A percentile compares a stretch with the other conserved stretches of the same genome.
phyloP scores from a whole-genome alignment of 805 yeast genomes.

The Millerozyma miso region DNA sequence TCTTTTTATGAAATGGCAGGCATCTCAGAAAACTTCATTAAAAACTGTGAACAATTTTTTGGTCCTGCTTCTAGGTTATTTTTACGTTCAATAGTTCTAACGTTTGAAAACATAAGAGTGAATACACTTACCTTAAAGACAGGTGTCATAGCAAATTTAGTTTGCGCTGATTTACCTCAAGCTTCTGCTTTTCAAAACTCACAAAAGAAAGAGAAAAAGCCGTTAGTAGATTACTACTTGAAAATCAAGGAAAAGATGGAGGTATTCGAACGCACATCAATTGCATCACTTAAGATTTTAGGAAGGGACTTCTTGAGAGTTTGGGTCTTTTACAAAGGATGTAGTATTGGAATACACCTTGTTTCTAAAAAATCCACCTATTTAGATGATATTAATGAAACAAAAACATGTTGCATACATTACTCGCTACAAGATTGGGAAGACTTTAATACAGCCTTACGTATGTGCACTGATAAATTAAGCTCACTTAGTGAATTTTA shows the following conservation, averaged over 20 bases:
- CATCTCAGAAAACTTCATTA: not conserved
- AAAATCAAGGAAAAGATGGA: not conserved
- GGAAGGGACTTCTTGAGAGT: not conserved
- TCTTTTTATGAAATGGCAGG: conserved; percentile 3
- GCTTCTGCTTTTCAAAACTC: too few species aligned
- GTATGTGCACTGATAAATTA: not conserved
- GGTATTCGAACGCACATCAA: not conserved
- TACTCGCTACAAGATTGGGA: not conserved
- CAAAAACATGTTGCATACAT: not conserved
- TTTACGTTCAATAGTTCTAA: not conserved
- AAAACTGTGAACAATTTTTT: conserved; percentile 2
- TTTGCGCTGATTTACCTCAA: not conserved
- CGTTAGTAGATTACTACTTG: not conserved
- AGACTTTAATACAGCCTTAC: not conserved
- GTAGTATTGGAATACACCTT: not conserved
- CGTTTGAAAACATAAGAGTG: not conserved
- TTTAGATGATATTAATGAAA: not conserved
- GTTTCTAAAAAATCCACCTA: not conserved
- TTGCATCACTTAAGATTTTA: not conserved
- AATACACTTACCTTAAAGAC: not conserved
- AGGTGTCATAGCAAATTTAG: not conserved
- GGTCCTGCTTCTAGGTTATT: not conserved
- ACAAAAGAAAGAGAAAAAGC: not conserved
- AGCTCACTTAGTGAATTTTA: not conserved
- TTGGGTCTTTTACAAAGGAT: not conserved